Evolutionary conservation across 495 filamentous ascomycete genomes (phyloP).

Genomic region (Xylaria flabelliformis): DNA sequence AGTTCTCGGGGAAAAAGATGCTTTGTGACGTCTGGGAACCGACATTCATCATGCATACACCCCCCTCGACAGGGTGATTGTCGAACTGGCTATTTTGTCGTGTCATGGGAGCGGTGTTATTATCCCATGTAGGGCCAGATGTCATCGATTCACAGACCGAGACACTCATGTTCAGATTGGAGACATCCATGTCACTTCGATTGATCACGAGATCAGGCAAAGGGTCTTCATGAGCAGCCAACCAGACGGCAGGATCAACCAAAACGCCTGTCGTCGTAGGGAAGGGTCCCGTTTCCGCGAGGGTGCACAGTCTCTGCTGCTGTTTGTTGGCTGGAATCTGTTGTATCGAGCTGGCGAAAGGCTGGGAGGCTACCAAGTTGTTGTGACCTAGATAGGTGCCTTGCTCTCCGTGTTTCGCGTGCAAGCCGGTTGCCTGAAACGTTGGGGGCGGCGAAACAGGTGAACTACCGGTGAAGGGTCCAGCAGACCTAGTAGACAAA

Average conservation of each 20-base stretch:
- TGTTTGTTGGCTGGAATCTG: constrained; percentile 12
- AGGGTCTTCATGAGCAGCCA: constrained; percentile 35
- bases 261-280: constrained; percentile 31
- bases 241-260: constrained; percentile 39
- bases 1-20: constrained; percentile 33
- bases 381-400: constrained; percentile 34
- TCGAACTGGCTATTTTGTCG: constrained; percentile 54
- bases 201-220: constrained; percentile 25
- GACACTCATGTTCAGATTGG: constrained; percentile 37
- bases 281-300: constrained; percentile 28
- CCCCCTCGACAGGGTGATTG: constrained; percentile 42
- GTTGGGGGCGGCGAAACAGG: constrained; percentile 36
- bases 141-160: constrained; percentile 55
- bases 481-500: constrained; percentile 39
- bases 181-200: constrained; percentile 36
- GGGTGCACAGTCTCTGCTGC: constrained; percentile 36
- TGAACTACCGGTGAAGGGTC: constrained; percentile 35
- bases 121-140: constrained; percentile 49
- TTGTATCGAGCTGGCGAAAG: constrained; percentile 33
- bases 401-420: constrained; percentile 32
- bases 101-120: constrained; percentile 50
- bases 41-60: constrained; percentile 51
- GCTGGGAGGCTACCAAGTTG: constrained; percentile 32
- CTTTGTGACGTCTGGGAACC: constrained; percentile 49
- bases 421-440: constrained; percentile 27